These are phyloP conservation scores for Trichocomaceae sp. DNA, from an alignment of 2,329 filamentous ascomycete species.

Conservation along the genomic window DNA sequence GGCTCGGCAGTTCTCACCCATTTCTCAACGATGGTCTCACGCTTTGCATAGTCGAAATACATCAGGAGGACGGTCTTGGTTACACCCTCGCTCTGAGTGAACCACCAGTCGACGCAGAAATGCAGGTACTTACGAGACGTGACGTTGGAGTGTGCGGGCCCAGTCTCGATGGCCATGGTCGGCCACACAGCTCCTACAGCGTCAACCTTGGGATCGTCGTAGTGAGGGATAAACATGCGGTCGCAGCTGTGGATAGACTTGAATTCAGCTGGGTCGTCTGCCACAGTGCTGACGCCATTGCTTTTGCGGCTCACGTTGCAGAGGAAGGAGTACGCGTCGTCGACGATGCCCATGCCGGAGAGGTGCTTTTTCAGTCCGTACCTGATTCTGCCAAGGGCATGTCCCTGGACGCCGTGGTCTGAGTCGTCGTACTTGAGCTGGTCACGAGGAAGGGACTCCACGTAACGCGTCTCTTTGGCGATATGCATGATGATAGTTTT, in stretches of 20 bases:
- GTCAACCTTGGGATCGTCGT: not conserved
- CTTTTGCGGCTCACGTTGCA: not conserved
- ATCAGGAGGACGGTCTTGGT: slow-evolving; percentile 4
- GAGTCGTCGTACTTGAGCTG: slow-evolving; percentile 3
- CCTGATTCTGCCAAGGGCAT: slow-evolving; percentile 5
- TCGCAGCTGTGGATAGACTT: slow-evolving; percentile 1
- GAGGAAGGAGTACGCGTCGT: not conserved
- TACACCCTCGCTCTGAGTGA: not conserved
- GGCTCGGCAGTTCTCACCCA: not conserved
- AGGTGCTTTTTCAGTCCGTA: slow-evolving; percentile 3
- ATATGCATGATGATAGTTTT: slow-evolving; percentile 1
- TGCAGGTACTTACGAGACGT: slow-evolving; percentile 4
- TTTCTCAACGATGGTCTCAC: slow-evolving; percentile 3
- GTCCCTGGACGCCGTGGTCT: slow-evolving; percentile 6
- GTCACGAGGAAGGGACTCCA: not conserved
- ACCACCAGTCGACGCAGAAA: slow-evolving; percentile 11
- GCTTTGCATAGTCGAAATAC: slow-evolving; percentile 2
- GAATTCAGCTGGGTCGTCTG: not conserved
- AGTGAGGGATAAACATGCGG: slow-evolving; percentile 7
- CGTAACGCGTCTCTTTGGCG: slow-evolving; percentile 5
- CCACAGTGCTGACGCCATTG: not conserved
- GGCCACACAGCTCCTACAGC: slow-evolving; percentile 1
- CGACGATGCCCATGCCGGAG: not conserved
- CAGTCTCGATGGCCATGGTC: slow-evolving; percentile 4
- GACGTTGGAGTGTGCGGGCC: not conserved